Evolutionary conservation across 345 rosid genomes (phyloP).

Genomic region (Arabis alpina): DNA sequence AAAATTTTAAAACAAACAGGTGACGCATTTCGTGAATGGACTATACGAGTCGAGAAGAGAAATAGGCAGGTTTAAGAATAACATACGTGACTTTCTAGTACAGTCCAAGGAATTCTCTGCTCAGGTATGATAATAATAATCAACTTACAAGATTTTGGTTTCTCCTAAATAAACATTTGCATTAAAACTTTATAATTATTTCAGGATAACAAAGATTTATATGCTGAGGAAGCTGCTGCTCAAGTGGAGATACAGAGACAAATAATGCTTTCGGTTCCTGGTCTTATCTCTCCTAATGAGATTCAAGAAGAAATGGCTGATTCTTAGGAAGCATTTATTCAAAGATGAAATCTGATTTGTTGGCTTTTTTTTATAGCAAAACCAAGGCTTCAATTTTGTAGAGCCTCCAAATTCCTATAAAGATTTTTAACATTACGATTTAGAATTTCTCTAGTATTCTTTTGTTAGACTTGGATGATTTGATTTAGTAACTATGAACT

Average conservation of each 20-base stretch:
- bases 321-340: slow-evolving; percentile 7
- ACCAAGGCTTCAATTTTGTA: not conserved
- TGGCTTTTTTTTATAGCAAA: not conserved
- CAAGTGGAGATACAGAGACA: slow-evolving; percentile 64
- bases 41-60: slow-evolving; percentile 76
- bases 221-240: slow-evolving; percentile 80
- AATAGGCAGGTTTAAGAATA: slow-evolving; percentile 66
- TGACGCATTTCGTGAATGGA: slow-evolving; percentile 82
- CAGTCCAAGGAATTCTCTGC: slow-evolving; percentile 85
- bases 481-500: too few relatives aligned
- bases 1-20: slow-evolving; percentile 50
- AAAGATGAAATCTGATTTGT: not conserved
- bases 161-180: not conserved
- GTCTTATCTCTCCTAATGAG: slow-evolving; percentile 76
- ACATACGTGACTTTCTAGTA: slow-evolving; percentile 89
- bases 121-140: slow-evolving; percentile 53
- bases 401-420: too few relatives aligned
- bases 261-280: slow-evolving; percentile 76
- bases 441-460: too few relatives aligned
- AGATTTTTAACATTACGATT: too few relatives aligned
- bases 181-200: not conserved
- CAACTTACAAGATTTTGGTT: not conserved
- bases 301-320: slow-evolving; percentile 80
- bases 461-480: too few relatives aligned
- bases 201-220: slow-evolving; percentile 83